Conservation (phyloP, 2,329 filamentous ascomycete genomes). For the Pyricularia sp. region DNA sequence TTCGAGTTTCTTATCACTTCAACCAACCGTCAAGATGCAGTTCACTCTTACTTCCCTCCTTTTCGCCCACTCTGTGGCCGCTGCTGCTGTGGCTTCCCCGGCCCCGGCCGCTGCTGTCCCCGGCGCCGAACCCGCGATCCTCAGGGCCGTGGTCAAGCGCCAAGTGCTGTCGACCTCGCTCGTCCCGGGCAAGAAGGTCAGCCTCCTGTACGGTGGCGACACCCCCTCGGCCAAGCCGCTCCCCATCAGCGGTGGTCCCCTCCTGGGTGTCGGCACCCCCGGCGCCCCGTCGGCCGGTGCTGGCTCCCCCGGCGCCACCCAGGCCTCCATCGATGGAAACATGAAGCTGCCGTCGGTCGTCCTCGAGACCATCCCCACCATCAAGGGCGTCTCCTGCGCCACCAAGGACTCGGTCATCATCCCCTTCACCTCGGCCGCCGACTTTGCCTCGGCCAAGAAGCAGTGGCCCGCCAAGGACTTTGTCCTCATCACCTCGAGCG, state of each 20-base stretch:
- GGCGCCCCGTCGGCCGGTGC: no score
- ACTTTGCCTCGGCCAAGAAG: background rate
- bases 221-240: conserved; percentile 23
- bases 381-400: background rate
- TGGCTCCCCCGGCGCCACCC: background rate
- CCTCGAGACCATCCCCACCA: background rate
- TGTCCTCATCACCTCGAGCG: background rate
- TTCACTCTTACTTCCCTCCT: background rate
- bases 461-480: background rate
- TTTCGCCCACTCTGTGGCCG: background rate
- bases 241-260: background rate
- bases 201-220: background rate
- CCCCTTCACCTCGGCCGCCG: conserved; percentile 17
- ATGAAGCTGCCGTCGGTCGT: conserved; percentile 1
- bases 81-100: background rate
- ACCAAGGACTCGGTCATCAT: conserved; percentile 10
- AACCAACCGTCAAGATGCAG: background rate
- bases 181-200: background rate
- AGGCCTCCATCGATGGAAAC: background rate
- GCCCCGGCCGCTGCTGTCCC: background rate
- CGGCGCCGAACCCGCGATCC: background rate
- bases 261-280: no score
- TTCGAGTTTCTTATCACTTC: background rate
- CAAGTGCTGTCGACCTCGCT: background rate
- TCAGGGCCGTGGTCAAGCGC: background rate